A percentile compares a stretch with the other conserved stretches of the same genome.
These are phyloP conservation scores for Flaveria bidentis DNA, from an alignment of 129 eudicot species.

Conservation along the genomic window DNA sequence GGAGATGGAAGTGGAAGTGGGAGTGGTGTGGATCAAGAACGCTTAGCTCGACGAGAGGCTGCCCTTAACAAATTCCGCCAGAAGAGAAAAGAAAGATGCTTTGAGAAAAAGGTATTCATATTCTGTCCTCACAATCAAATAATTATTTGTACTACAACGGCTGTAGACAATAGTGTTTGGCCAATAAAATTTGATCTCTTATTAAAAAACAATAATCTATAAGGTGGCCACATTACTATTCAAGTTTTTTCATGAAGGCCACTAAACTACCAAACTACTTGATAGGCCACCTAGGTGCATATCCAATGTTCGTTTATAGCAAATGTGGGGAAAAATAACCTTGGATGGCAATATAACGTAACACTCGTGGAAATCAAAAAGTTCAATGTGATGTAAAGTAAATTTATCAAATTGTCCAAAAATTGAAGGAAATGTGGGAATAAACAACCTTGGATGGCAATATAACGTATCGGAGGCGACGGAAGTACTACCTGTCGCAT, in stretches of 20 bases:
- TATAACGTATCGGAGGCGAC: no score
- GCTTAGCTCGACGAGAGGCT: slow-evolving; percentile 49
- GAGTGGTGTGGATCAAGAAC: slow-evolving; percentile 33
- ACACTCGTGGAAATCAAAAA: no score
- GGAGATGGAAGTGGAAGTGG: slow-evolving; percentile 42
- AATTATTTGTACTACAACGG: background rate
- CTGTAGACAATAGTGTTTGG: background rate
- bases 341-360: background rate
- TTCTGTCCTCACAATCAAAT: slow-evolving; percentile 5
- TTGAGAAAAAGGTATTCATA: slow-evolving; percentile 63
- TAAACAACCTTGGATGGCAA: no score
- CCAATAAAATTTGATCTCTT: no score
- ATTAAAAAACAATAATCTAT: background rate
- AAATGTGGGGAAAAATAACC: background rate
- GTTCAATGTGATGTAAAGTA: no score
- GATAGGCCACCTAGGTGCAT: background rate
- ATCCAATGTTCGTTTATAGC: background rate
- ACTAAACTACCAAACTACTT: background rate
- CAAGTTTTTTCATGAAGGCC: background rate
- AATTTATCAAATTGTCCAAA: no score
- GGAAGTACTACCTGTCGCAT: no score
- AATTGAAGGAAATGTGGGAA: no score
- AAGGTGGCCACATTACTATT: background rate
- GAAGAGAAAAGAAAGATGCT: slow-evolving; percentile 81
- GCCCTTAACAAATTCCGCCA: slow-evolving; percentile 64